Base-by-base conservation (phyloP, 1,139 yeast species). In the Yamadazyma sp. region DNA sequence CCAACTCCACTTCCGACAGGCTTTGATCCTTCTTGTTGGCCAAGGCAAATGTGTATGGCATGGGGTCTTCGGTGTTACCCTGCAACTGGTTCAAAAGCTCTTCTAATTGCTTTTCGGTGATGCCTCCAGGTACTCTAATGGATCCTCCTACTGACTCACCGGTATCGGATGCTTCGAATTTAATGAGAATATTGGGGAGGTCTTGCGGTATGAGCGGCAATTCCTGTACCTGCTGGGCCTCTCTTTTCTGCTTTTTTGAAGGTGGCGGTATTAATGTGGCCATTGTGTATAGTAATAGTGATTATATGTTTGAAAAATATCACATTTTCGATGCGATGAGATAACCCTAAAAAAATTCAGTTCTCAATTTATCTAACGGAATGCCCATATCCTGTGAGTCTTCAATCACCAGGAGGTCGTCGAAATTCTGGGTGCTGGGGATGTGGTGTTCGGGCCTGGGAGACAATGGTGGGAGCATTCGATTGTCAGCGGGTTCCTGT, bases 261-360 rank as follows among this genome's bases (percentile, higher is more conserved):
- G 88, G 95, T 33, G 97, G 98, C 18, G 98, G 98, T 34, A 92
- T 64, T 34, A 87, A 73, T 3, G 98, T 92, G 43, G 98, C 95
- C 98, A 92, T 92, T 35, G 7, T 49, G 18, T 17, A 8, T 17
- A n/a, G 4, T 22, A 31, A 5, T 26, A 8, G 29, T 26, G 25
- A 23, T 9, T 23, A 25, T 30, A 26, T 12, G 23, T 17, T 16
- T 6, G 13, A 30, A 30, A 30, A 30, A 25, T 25, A 15, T 31
- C 6, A 8, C 13, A 22, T 31, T n/a, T 7, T 20, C 12, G 15
- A 12, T 37, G 34, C 37, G 40, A 39, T 39, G 42, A 32, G 39
- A 25, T 25, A 25, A 25, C 4, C 15, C 27, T 27, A 33, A 14
- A 11, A 33, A 27, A 33, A 33, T 20, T 33, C 31, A 11, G 35